phyloP scores from a whole-genome alignment of 176 grass and related monocot genomes.

The Zizania latifolia region DNA sequence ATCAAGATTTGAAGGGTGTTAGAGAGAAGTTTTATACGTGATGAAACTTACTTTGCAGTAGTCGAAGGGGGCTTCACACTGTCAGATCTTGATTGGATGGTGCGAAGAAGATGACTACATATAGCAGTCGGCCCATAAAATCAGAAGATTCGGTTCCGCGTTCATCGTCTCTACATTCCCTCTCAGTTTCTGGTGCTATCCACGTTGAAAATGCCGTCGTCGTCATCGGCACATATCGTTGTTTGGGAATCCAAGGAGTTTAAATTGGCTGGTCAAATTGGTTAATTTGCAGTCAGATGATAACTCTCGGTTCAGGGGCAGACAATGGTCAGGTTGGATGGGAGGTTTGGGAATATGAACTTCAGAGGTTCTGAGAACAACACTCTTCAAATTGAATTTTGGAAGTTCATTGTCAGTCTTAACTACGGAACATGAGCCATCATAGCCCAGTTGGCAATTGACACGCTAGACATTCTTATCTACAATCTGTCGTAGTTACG shows the following conservation, averaged over 20 bases:
- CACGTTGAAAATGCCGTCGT: not conserved
- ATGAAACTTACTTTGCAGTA: too few relatives aligned
- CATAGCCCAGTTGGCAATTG: not conserved
- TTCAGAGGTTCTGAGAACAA: not conserved
- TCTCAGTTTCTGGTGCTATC: not conserved
- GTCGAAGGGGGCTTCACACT: too few relatives aligned
- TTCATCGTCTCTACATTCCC: too few relatives aligned
- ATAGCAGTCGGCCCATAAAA: too few relatives aligned
- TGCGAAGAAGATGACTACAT: too few relatives aligned
- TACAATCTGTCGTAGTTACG: not conserved
- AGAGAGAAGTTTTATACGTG: too few relatives aligned
- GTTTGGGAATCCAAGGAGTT: not conserved
- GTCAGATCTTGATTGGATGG: too few relatives aligned
- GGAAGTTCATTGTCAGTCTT: not conserved
- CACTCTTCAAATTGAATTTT: not conserved
- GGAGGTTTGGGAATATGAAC: too few relatives aligned
- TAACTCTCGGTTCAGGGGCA: not conserved
- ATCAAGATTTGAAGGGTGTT: too few relatives aligned
- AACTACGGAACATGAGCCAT: not conserved
- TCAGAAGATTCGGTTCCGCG: too few relatives aligned
- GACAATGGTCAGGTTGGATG: not conserved
- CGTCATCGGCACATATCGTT: not conserved
- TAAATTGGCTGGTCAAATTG: not conserved
- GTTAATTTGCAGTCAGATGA: not conserved
- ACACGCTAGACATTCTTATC: not conserved